Evolutionary conservation across 495 filamentous ascomycete species (phyloP).

Genomic region (Aspergillus funiculosus): DNA sequence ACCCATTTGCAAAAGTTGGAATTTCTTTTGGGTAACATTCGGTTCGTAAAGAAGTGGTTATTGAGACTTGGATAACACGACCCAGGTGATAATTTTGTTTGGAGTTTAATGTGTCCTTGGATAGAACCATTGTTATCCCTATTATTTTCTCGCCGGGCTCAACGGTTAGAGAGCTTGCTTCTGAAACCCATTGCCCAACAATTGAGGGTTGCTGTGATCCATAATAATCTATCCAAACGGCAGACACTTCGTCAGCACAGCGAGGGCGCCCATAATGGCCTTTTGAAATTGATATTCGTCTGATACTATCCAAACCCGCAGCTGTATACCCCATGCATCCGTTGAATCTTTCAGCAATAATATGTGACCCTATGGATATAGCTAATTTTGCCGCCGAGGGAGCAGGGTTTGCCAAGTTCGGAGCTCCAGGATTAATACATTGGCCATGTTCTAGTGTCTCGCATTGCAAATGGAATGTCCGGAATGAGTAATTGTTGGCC

Average conservation of each 20-base stretch:
- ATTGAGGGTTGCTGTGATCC: neutral
- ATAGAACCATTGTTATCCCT: conserved; percentile 1
- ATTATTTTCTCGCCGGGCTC: conserved; percentile 1
- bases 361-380: neutral
- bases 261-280: conserved; percentile 6
- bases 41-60: conserved; percentile 1
- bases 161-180: neutral
- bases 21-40: neutral
- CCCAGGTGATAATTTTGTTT: neutral
- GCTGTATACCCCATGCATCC: conserved; percentile 3
- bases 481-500: neutral
- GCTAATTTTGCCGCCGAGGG: neutral
- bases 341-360: neutral
- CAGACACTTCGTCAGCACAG: conserved; percentile 3
- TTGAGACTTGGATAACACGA: conserved; percentile 2
- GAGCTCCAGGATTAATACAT: too few relatives aligned
- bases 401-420: neutral
- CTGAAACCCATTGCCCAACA: conserved; percentile 12
- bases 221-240: conserved; percentile 11
- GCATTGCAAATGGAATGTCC: conserved; percentile 4
- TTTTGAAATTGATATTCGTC: neutral
- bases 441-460: neutral
- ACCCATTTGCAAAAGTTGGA: neutral
- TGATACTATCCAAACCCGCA: conserved; percentile 1
- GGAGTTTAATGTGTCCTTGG: neutral